Base-by-base conservation (phyloP, 805 yeast species). In the Starmerella scarabaei region DNA sequence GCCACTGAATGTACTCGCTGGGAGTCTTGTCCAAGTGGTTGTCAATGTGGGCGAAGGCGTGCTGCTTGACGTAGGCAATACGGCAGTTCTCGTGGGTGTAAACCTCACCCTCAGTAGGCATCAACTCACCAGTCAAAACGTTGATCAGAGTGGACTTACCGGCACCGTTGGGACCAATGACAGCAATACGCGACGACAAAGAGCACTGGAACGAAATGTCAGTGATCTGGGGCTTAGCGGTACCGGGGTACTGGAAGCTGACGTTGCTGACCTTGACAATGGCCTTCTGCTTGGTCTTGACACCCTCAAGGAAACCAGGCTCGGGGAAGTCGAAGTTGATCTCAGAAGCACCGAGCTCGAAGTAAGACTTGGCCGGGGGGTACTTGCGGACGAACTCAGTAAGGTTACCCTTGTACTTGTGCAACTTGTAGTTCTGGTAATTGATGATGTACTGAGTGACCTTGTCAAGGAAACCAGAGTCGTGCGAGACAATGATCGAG, bases 291-390 rank as follows among this genome's bases (percentile, higher is more conserved):
- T 91, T 91, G 64, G 98, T 91, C 85, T 91, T 91, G 62, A 91
- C 98, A 83, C 98, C 98, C 77, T 91, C 97, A 63, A 91, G 78
- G 93, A 80, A 88, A 82, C 98, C 98, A 69, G 98, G 98, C 72
- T 82, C 96, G 66, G 98, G 98, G 96, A 91, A 91, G 56, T 62
- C 67, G 80, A 91, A 91, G 71, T 86, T 94, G 60, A 86, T 69
- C 64, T 84, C 96, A 55, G 98, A 88, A 61, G 96, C 96, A 64
- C 94, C 94, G 61, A 91, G 76, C 73, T 88, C 97, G 74, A 84
- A 85, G 80, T 91, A 91, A 57, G 97, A 79, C 74, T 85, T 81
- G 65, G 97, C 98, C 61, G 95, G 75, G 69, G 98, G 98, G 64
- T 91, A 93, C 75, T 82, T 82, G 80, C 82, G 82, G 66, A 91